phyloP scores from a whole-genome alignment of 495 filamentous ascomycete species.

The Penicillium riverlandense region DNA sequence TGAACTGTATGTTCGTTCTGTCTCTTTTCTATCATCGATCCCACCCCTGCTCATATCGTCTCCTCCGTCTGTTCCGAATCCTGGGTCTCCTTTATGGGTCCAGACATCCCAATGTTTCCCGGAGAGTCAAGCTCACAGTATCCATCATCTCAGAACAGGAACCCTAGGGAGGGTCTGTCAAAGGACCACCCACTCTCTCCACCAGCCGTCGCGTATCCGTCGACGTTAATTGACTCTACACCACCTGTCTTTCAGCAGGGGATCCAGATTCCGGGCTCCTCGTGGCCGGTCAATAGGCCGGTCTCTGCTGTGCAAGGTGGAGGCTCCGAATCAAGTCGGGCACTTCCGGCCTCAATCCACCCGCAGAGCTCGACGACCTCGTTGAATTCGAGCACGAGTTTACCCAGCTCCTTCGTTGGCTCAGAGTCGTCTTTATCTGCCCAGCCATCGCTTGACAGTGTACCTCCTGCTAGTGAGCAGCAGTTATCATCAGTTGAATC shows the following conservation, averaged over 20 bases:
- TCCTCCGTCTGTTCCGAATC: constrained; percentile 9
- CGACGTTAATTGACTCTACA: constrained; percentile 11
- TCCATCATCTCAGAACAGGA: constrained; percentile 10
- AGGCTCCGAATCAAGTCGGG: constrained; percentile 1
- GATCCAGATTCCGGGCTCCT: constrained; percentile 2
- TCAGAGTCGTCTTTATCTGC: constrained; percentile 1
- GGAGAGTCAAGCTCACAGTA: constrained; percentile 16
- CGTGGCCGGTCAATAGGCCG: constrained; percentile 9
- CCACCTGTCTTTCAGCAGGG: constrained; percentile 8
- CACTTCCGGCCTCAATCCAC: constrained; percentile 3
- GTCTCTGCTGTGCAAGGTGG: constrained; percentile 1
- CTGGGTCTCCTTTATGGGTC: constrained; percentile 12
- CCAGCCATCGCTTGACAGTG: constrained; percentile 4
- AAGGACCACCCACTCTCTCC: constrained; percentile 5
- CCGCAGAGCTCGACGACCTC: constrained; percentile 7
- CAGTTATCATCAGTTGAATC: no score
- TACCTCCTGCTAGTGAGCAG: not conserved
- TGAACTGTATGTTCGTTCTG: constrained; percentile 11
- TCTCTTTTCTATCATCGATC: constrained; percentile 2
- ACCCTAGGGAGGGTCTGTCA: constrained; percentile 3
- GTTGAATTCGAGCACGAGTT: constrained; percentile 1
- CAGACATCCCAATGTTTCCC: constrained; percentile 14
- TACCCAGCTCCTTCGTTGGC: constrained; percentile 1
- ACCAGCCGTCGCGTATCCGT: constrained; percentile 1
- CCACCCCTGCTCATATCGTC: constrained; percentile 6